Evolutionary conservation across 2,329 filamentous ascomycete genomes (phyloP), one percentile per base, ranked within the genome.

Genomic region (Exserohilum turcica): DNA sequence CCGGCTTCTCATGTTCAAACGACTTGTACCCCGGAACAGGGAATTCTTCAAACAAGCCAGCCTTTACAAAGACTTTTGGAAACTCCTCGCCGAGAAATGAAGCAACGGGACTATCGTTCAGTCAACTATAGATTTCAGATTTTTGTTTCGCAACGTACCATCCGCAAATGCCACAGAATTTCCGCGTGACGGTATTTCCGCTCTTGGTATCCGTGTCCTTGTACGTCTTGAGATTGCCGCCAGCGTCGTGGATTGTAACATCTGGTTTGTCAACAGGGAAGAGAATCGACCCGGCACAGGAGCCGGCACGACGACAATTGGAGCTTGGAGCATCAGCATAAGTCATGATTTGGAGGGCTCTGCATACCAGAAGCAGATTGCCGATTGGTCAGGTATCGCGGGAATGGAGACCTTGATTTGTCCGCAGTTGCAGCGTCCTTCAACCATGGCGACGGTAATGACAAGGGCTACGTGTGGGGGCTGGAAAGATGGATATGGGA

Each of bases 381-480:
- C 43, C 2, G 66, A 64, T n/a, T 63, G 29, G 8, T 58, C 47
- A 0, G 64, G 69, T 13, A 66, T 13, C n/a, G 56, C 39, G 4
- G 65, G 43, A n/a, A 71, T 51, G 6, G 52, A 56, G 29, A 73
- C 63, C 9, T 54, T 68, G 46, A 72, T 69, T 38, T 56, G 55
- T 15, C 48, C 59, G 57, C 68, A 73, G 43, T 73, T 73, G 56
- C 67, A 73, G 44, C 60, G 65, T 50, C 69, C 70, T 53, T 68
- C 56, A 6, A 55, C 40, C 66, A 70, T 70, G 0, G 16, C 56
- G 39, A 16, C 12, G 6, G 21, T 12, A 2, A 13, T 51, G n/a
- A 3, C 7, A 15, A 21, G 35, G 31, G 13, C 9, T 38, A 4
- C 9, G 1, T 15, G 13, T 4, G 7, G 16, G 10, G 3, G 28